Conservation (phyloP, 2,329 filamentous ascomycete species). For the Lecanicillium sp. region DNA sequence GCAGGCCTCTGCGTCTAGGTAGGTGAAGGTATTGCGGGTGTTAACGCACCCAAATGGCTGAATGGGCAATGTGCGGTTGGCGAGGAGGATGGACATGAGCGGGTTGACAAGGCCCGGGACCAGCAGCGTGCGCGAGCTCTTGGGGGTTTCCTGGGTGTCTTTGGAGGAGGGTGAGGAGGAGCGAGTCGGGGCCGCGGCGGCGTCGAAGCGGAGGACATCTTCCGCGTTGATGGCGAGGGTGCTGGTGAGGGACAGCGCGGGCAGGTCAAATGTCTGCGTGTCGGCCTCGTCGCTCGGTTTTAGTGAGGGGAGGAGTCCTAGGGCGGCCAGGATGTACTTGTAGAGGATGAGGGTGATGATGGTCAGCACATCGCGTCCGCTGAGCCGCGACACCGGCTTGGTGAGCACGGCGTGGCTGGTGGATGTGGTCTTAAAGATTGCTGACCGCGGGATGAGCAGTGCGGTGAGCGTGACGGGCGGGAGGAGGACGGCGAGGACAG, state of each 20-base stretch:
- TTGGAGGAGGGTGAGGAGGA: neutral
- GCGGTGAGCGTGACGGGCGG: constrained; percentile 3
- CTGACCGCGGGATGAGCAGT: constrained; percentile 5
- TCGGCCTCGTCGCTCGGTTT: neutral
- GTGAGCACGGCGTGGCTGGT: constrained; percentile 4
- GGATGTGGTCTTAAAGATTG: constrained; percentile 5
- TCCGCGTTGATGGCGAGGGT: constrained; percentile 7
- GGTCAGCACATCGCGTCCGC: constrained; percentile 6
- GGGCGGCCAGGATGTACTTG: constrained; percentile 3
- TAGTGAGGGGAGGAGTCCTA: constrained; percentile 6
- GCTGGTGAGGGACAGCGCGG: constrained; percentile 7
- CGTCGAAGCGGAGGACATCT: constrained; percentile 6
- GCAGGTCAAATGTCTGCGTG: constrained; percentile 7
- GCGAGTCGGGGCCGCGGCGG: neutral
- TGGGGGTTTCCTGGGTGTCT: neutral
- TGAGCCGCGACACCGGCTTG: constrained; percentile 8
- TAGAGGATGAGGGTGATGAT: constrained; percentile 6
- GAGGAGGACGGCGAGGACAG: constrained; percentile 2
- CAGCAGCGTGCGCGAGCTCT: constrained; percentile 5
- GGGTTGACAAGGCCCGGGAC: constrained; percentile 8
- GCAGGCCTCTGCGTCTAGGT: constrained; percentile 8
- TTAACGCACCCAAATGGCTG: constrained; percentile 9
- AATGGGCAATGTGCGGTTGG: constrained; percentile 8
- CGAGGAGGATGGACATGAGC: constrained; percentile 10
- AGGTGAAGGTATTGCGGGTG: constrained; percentile 8